Conservation (phyloP, 139 green algal species). For the Micromonas commoda region DNA sequence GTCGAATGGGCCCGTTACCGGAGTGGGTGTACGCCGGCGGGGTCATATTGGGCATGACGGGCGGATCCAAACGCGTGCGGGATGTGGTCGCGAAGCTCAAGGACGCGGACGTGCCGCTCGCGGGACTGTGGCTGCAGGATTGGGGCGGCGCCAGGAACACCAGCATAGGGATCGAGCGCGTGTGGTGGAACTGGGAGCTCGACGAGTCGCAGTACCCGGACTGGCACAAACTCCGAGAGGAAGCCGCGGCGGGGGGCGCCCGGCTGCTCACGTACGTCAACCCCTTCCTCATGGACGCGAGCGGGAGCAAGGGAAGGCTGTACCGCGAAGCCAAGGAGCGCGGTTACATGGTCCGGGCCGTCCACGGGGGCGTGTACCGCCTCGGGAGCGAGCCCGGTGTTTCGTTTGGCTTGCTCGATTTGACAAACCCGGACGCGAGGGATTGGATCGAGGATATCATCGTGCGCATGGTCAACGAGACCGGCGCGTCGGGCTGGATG, state of each 20-base stretch:
- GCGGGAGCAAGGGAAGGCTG: neutral
- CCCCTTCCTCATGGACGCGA: constrained; percentile 20
- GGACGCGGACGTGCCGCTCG: constrained; percentile 21
- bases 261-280: constrained; percentile 35
- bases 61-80: constrained; percentile 29
- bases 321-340: constrained; percentile 22
- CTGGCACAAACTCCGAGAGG: constrained; percentile 32
- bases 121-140: constrained; percentile 40
- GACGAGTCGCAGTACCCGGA: constrained; percentile 32
- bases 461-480: constrained; percentile 27
- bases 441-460: constrained; percentile 38
- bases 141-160: constrained; percentile 33
- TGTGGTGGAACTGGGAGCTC: constrained; percentile 47
- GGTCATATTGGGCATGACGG: constrained; percentile 31
- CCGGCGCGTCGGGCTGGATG: constrained; percentile 34
- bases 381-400: constrained; percentile 31
- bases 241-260: constrained; percentile 17
- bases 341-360: constrained; percentile 33
- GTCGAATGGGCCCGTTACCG: constrained; percentile 36
- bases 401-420: constrained; percentile 34
- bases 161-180: constrained; percentile 29
- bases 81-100: constrained; percentile 3
- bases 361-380: constrained; percentile 30
- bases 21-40: neutral
- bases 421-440: constrained; percentile 38